Percentiles rank a stretch among this genome's conserved stretches.
Conservation (phyloP, 495 filamentous ascomycete species). For the Aspergillus sclerotioniger region DNA sequence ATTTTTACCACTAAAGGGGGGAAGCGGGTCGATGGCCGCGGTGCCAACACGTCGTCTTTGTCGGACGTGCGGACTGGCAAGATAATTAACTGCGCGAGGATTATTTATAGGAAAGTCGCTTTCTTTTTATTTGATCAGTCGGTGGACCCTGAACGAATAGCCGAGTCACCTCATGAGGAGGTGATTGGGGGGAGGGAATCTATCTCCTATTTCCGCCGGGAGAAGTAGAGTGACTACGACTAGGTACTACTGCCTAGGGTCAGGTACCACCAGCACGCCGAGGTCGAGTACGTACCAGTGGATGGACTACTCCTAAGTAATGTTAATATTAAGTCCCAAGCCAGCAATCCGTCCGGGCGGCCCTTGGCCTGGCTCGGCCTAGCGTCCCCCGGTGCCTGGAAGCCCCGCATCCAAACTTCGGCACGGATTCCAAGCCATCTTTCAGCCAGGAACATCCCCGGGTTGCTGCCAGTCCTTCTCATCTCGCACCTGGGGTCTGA, state of each 20-base stretch:
- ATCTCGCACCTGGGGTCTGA: no score
- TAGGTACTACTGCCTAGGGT: no score
- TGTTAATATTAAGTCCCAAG: background rate
- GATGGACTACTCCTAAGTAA: background rate
- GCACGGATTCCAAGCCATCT: background rate
- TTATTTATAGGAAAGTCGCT: conserved; percentile 5
- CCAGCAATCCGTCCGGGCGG: background rate
- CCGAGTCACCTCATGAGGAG: no score
- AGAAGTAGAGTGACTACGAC: no score
- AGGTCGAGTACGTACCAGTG: background rate
- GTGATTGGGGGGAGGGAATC: background rate
- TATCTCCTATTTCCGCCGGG: no score
- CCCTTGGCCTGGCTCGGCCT: background rate
- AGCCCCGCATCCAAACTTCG: conserved; percentile 6
- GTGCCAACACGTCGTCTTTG: background rate
- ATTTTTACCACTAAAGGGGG: conserved; percentile 27
- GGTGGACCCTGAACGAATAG: background rate
- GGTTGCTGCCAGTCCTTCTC: background rate
- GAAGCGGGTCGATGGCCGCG: conserved; percentile 26
- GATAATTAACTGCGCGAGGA: background rate
- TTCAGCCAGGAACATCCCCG: background rate
- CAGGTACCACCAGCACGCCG: background rate
- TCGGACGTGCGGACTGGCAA: background rate
- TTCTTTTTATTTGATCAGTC: background rate
- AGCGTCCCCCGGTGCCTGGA: conserved; percentile 6